Percentiles rank a stretch among this genome's conserved stretches.
These are phyloP conservation scores for Rhizoclosmatium globosum DNA, from an alignment of 192 early-diverging fungal genomes.

Conservation along the genomic window DNA sequence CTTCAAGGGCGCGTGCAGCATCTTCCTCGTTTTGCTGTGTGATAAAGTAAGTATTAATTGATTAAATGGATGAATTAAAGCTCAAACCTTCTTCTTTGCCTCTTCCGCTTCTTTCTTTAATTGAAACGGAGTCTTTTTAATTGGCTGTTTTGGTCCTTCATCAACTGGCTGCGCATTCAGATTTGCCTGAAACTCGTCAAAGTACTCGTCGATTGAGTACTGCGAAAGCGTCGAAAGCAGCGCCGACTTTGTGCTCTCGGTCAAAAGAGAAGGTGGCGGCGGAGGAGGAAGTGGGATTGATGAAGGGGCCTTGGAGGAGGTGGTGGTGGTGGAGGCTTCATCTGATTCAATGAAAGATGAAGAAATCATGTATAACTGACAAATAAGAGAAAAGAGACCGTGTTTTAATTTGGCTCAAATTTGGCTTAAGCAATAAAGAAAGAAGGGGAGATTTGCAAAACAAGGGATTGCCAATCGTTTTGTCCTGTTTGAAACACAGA, in stretches of 20 bases:
- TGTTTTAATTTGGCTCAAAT: too few relatives aligned
- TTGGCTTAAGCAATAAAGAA: too few relatives aligned
- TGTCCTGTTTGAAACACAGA: too few relatives aligned
- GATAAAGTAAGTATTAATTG: neutral
- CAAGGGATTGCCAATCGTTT: too few relatives aligned
- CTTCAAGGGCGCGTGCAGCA: constrained; percentile 77
- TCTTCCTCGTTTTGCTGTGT: constrained; percentile 73
- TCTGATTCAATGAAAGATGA: too few relatives aligned
- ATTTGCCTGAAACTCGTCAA: constrained; percentile 26
- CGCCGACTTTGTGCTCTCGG: neutral
- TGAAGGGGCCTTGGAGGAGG: too few relatives aligned
- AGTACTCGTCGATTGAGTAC: constrained; percentile 22
- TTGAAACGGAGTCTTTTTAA: constrained; percentile 77
- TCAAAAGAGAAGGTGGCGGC: neutral
- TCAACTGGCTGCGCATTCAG: neutral
- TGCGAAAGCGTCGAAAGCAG: neutral
- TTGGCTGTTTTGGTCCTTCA: neutral
- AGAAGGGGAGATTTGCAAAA: too few relatives aligned
- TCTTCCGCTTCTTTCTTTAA: constrained; percentile 79
- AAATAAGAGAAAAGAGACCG: too few relatives aligned
- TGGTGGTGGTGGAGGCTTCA: too few relatives aligned
- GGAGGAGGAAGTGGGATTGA: neutral
- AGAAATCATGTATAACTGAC: too few relatives aligned
- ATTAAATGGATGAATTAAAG: neutral
- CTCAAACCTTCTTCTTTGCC: constrained; percentile 71